Conservation (phyloP, 257 asterid species). For the Haberlea rhodopensis region DNA sequence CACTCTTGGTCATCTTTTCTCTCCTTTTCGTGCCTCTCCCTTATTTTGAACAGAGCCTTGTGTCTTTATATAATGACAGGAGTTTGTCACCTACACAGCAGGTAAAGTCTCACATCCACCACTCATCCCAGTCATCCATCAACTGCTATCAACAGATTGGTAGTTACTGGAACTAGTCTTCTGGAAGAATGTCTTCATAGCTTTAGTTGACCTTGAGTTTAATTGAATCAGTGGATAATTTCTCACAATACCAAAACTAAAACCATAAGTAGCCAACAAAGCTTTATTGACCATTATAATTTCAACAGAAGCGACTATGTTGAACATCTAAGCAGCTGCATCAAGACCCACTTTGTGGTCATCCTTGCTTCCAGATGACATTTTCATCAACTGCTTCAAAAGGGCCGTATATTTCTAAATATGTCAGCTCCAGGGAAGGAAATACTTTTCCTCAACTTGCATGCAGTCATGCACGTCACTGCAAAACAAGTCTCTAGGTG, state of each 20-base stretch:
- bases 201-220: no score
- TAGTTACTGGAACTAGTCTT: no score
- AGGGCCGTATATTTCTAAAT: constrained; percentile 8
- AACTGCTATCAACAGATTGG: no score
- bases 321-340: constrained; percentile 62
- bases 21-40: no score
- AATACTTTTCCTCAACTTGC: neutral
- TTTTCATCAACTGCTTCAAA: constrained; percentile 34
- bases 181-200: no score
- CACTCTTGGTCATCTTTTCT: no score
- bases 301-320: constrained; percentile 64
- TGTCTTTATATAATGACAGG: no score
- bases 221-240: no score
- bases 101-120: no score
- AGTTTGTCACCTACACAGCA: no score
- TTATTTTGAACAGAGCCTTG: no score
- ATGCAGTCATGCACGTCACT: neutral
- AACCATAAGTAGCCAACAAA: constrained; percentile 64
- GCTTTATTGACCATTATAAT: constrained; percentile 62
- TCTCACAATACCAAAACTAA: constrained; percentile 64
- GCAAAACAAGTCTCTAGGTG: neutral
- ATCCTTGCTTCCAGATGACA: constrained; percentile 50
- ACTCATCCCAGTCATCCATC: no score
- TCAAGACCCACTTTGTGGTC: constrained; percentile 46
- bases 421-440: constrained; percentile 3